phyloP scores from a whole-genome alignment of 805 yeast genomes.

The Yamadazyma insecticola region DNA sequence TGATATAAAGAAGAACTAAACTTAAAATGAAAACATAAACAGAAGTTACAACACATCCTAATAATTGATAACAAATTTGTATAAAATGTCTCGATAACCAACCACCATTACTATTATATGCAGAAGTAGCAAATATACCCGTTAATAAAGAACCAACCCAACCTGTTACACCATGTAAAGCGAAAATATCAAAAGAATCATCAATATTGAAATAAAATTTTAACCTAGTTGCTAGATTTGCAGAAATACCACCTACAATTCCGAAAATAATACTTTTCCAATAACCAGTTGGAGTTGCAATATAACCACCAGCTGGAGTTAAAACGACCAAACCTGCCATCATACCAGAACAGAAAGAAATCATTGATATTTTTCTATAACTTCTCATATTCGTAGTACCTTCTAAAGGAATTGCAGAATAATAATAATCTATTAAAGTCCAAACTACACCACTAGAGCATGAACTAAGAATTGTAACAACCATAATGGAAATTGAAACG shows the following conservation, averaged over 20 bases:
- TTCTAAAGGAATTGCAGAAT: constrained; percentile 35
- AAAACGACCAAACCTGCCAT: constrained; percentile 40
- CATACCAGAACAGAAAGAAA: constrained; percentile 36
- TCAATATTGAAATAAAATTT: constrained; percentile 36
- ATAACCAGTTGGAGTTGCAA: constrained; percentile 27
- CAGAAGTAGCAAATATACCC: constrained; percentile 34
- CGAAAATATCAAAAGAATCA: constrained; percentile 41
- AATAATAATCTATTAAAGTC: constrained; percentile 35
- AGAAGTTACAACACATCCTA: constrained; percentile 32
- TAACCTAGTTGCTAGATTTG: constrained; percentile 36
- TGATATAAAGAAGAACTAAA: constrained; percentile 26
- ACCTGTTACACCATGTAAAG: constrained; percentile 41
- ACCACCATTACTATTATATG: constrained; percentile 33
- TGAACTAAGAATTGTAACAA: constrained; percentile 30
- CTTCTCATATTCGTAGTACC: constrained; percentile 8
- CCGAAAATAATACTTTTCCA: constrained; percentile 41
- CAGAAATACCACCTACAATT: constrained; percentile 29
- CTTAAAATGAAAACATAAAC: constrained; percentile 31
- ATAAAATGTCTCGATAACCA: constrained; percentile 38
- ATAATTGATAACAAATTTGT: constrained; percentile 36
- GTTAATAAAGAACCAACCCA: constrained; percentile 36
- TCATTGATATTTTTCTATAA: constrained; percentile 30
- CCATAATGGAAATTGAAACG: constrained; percentile 25
- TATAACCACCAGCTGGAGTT: constrained; percentile 41
- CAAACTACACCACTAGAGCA: constrained; percentile 32